A percentile compares a stretch with the other conserved stretches of the same genome.
phyloP scores from a whole-genome alignment of 768 basidiomycete genomes.

The Russula ochroleuca region DNA sequence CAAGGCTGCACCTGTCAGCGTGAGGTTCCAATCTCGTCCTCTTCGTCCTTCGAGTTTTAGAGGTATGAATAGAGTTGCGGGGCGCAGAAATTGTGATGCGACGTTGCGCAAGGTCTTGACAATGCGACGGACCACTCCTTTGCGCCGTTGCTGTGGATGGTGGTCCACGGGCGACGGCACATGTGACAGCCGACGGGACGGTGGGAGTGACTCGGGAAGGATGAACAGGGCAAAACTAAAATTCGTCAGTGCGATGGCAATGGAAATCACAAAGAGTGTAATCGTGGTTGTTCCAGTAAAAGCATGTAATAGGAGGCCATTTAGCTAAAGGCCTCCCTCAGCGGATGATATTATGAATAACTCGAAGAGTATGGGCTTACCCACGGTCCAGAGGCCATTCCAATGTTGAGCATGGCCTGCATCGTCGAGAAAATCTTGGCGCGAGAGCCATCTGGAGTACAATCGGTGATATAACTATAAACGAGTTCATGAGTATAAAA shows the following conservation, averaged over 20 bases:
- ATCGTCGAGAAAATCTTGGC: slow-evolving; percentile 27
- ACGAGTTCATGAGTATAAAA: not conserved
- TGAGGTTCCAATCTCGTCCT: slow-evolving; percentile 28
- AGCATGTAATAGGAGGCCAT: slow-evolving; percentile 23
- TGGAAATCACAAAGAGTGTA: slow-evolving; percentile 22
- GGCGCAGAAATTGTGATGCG: slow-evolving; percentile 22
- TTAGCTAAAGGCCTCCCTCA: slow-evolving; percentile 17
- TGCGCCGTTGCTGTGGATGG: slow-evolving; percentile 2
- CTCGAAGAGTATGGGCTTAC: slow-evolving; percentile 5
- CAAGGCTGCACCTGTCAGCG: slow-evolving; percentile 23
- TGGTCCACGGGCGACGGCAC: not conserved
- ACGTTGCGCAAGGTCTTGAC: not conserved
- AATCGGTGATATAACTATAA: slow-evolving; percentile 27
- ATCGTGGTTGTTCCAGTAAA: slow-evolving; percentile 10
- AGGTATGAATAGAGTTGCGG: slow-evolving; percentile 24
- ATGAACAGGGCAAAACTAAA: slow-evolving; percentile 22
- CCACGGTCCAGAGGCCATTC: slow-evolving; percentile 28
- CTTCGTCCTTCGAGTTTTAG: slow-evolving; percentile 22
- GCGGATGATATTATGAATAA: not conserved
- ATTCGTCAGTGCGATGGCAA: slow-evolving; percentile 24
- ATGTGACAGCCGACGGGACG: slow-evolving; percentile 14
- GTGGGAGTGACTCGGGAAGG: slow-evolving; percentile 26
- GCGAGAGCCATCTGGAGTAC: slow-evolving; percentile 27
- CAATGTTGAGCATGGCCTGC: slow-evolving; percentile 29
- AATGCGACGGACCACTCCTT: slow-evolving; percentile 5